phyloP scores from a whole-genome alignment of 352 stramenopile species.

The Pilasporangium apinafurcum region DNA sequence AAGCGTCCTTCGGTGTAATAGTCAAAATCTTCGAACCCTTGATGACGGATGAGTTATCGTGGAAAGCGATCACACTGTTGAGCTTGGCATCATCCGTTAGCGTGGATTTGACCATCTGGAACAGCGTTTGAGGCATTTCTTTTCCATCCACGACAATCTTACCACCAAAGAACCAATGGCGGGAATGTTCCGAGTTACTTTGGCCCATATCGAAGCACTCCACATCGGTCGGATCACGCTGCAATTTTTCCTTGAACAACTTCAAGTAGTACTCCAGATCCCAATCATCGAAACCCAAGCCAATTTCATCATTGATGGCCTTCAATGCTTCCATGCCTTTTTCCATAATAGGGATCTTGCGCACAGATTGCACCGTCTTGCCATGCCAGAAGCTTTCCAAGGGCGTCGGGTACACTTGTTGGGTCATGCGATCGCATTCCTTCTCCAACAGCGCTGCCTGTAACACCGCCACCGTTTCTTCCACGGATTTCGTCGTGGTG shows the following conservation, averaged over 20 bases:
- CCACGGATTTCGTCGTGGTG: slow-evolving; percentile 22
- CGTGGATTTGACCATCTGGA: slow-evolving; percentile 99
- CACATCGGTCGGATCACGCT: slow-evolving; percentile 97
- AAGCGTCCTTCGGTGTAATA: slow-evolving; percentile 59
- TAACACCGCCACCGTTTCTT: slow-evolving; percentile 30
- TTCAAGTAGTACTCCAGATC: slow-evolving; percentile 98
- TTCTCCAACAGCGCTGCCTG: slow-evolving; percentile 53
- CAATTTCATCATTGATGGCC: slow-evolving; percentile 92
- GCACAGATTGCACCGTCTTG: slow-evolving; percentile 77
- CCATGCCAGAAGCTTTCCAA: slow-evolving; percentile 89
- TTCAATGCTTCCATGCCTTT: slow-evolving; percentile 92
- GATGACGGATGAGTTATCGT: slow-evolving; percentile 99
- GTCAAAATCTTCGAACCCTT: slow-evolving; percentile 88
- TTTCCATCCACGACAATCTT: slow-evolving; percentile 98
- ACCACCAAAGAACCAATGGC: slow-evolving; percentile 99
- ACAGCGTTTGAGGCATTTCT: slow-evolving; percentile 96
- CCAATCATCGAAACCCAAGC: slow-evolving; percentile 98
- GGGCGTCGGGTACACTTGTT: slow-evolving; percentile 91
- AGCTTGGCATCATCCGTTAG: slow-evolving; percentile 85
- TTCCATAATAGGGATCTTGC: slow-evolving; percentile 93
- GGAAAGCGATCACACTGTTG: slow-evolving; percentile 98
- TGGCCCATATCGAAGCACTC: slow-evolving; percentile 99
- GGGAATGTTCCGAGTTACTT: slow-evolving; percentile 98
- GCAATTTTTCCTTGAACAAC: slow-evolving; percentile 96
- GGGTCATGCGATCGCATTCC: slow-evolving; percentile 97